These are phyloP conservation scores for Furcasterigmium sp. DNA, from an alignment of 2,329 filamentous ascomycete species.

Conservation along the genomic window DNA sequence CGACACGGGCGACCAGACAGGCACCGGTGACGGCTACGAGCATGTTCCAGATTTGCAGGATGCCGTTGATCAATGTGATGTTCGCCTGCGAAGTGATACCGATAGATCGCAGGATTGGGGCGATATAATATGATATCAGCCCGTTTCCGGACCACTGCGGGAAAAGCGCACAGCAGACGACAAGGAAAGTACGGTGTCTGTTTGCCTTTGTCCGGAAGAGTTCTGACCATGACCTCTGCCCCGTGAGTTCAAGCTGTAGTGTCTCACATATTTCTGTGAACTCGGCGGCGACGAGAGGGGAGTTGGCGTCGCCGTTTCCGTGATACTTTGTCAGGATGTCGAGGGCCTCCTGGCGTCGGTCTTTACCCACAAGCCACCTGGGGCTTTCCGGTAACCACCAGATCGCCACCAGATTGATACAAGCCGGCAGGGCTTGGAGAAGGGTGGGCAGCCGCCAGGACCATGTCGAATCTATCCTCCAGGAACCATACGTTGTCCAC, in stretches of 20 bases:
- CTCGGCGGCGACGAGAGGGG: slow-evolving; percentile 9
- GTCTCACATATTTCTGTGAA: slow-evolving; percentile 20
- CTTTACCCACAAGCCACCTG: slow-evolving; percentile 27
- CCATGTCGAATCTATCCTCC: slow-evolving; percentile 32
- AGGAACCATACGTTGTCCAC: slow-evolving; percentile 32
- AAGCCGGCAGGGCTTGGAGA: slow-evolving; percentile 24
- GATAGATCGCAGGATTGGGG: slow-evolving; percentile 6
- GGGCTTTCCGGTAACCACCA: slow-evolving; percentile 30
- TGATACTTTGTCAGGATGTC: neutral
- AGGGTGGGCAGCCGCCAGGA: slow-evolving; percentile 44
- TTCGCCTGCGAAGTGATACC: slow-evolving; percentile 9
- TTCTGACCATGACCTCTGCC: slow-evolving; percentile 7
- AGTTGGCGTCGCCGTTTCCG: slow-evolving; percentile 18
- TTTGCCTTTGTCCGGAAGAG: slow-evolving; percentile 23
- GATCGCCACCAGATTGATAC: slow-evolving; percentile 13
- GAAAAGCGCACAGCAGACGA: slow-evolving; percentile 37
- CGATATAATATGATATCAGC: slow-evolving; percentile 2
- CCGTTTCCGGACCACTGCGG: slow-evolving; percentile 26
- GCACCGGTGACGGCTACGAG: slow-evolving; percentile 8
- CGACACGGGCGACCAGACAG: slow-evolving; percentile 9
- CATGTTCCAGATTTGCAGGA: slow-evolving; percentile 11
- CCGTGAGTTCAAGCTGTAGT: neutral
- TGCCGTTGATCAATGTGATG: slow-evolving; percentile 10
- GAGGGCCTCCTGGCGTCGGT: slow-evolving; percentile 24
- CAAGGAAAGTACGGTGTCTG: slow-evolving; percentile 28